phyloP scores from a whole-genome alignment of 306 rosid genomes.

The Dicorynia guianensis region DNA sequence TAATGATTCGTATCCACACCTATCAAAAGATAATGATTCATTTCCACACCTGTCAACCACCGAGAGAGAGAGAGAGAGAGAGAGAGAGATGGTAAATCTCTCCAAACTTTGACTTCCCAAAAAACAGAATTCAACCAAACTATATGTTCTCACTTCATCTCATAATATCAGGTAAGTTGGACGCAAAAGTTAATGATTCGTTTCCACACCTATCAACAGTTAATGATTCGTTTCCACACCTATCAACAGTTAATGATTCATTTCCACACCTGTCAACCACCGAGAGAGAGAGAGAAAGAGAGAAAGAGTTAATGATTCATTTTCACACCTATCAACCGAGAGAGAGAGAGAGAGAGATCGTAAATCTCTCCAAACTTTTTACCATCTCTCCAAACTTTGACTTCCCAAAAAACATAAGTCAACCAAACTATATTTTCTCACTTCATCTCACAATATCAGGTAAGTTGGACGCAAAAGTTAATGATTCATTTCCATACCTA shows the following conservation, averaged over 20 bases:
- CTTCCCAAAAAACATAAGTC: neutral
- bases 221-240: too few relatives aligned
- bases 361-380: too few relatives aligned
- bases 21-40: too few relatives aligned
- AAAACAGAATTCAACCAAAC: neutral
- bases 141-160: slow-evolving; percentile 12
- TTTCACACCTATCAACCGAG: too few relatives aligned
- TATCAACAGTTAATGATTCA: too few relatives aligned
- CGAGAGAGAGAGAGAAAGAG: slow-evolving; percentile 15
- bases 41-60: neutral
- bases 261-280: neutral
- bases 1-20: too few relatives aligned
- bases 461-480: neutral
- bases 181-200: neutral
- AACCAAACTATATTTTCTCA: neutral
- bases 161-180: neutral
- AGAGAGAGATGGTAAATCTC: too few relatives aligned
- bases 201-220: neutral
- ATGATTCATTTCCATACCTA: neutral
- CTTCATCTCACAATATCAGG: slow-evolving; percentile 7
- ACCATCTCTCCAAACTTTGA: slow-evolving; percentile 24
- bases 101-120: slow-evolving; percentile 15
- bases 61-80: slow-evolving; percentile 4
- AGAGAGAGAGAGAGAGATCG: too few relatives aligned
- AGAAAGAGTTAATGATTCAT: too few relatives aligned